Percentiles rank a stretch among this genome's conserved stretches.
These are phyloP conservation scores for Clitopilus passeckerianus DNA, from an alignment of 768 basidiomycete genomes.

Conservation along the genomic window DNA sequence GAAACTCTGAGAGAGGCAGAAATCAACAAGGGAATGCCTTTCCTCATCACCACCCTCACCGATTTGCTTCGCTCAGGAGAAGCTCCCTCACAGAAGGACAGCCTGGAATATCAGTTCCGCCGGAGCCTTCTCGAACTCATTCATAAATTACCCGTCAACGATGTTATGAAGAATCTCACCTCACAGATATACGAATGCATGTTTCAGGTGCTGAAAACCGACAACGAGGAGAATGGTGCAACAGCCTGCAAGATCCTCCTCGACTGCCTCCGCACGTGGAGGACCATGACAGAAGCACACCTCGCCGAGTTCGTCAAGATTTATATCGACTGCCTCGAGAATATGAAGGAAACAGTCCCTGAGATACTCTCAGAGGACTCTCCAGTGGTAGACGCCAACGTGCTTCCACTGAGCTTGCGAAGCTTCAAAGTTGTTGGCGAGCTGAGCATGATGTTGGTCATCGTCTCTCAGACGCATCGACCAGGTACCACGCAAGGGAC, in stretches of 20 bases:
- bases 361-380: constrained; percentile 74
- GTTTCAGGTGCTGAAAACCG: constrained; percentile 77
- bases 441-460: constrained; percentile 87
- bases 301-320: constrained; percentile 77
- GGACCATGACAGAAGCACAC: constrained; percentile 65
- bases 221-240: constrained; percentile 95
- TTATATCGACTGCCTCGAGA: constrained; percentile 73
- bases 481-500: constrained; percentile 45
- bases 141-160: constrained; percentile 80
- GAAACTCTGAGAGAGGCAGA: constrained; percentile 77
- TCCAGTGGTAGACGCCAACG: constrained; percentile 43
- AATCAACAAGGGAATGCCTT: constrained; percentile 60
- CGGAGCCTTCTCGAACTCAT: constrained; percentile 85
- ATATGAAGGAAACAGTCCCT: constrained; percentile 66
- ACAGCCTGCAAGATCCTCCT: constrained; percentile 88
- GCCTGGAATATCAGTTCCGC: constrained; percentile 76
- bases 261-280: constrained; percentile 80
- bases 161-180: constrained; percentile 68
- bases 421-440: constrained; percentile 95
- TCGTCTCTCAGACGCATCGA: constrained; percentile 82
- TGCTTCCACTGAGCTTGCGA: constrained; percentile 63
- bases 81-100: constrained; percentile 61
- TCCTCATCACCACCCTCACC: constrained; percentile 69
- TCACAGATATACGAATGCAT: constrained; percentile 70
- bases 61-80: constrained; percentile 70